A percentile compares a stretch with the other conserved stretches of the same genome.
phyloP scores from a whole-genome alignment of 164 flowering plant genomes.

The Protea cynaroides region DNA sequence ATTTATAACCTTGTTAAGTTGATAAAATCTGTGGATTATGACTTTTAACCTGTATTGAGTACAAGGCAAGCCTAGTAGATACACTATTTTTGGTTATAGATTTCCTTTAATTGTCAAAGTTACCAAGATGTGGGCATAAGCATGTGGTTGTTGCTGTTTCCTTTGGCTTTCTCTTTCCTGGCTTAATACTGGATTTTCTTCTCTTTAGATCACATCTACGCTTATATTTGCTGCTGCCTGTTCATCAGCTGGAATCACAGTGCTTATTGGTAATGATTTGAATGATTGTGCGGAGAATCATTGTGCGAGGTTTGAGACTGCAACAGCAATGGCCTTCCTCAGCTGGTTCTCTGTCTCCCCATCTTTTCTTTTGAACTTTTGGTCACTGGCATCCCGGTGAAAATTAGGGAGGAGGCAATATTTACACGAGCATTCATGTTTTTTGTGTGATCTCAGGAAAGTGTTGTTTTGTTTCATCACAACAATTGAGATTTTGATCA shows the following conservation, averaged over 20 bases:
- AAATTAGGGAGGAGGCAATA: not conserved
- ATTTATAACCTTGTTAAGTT: too few species aligned
- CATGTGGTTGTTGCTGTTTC: too few species aligned
- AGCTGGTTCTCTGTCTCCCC: slow-evolving; percentile 74
- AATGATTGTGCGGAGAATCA: slow-evolving; percentile 51
- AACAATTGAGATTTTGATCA: not conserved
- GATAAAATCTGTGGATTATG: too few species aligned
- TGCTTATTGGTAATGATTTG: slow-evolving; percentile 68
- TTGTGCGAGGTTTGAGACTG: slow-evolving; percentile 61
- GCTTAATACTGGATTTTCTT: not conserved
- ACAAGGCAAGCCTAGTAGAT: too few species aligned
- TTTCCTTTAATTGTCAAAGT: too few species aligned
- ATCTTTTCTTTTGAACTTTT: slow-evolving; percentile 72
- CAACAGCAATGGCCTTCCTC: slow-evolving; percentile 84
- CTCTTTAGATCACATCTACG: slow-evolving; percentile 58
- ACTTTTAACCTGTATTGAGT: too few species aligned
- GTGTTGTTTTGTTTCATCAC: not conserved
- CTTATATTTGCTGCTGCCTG: slow-evolving; percentile 70
- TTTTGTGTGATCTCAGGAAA: not conserved
- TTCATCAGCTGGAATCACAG: slow-evolving; percentile 79
- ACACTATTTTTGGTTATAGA: too few species aligned
- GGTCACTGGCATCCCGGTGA: slow-evolving; percentile 66
- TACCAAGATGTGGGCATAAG: too few species aligned
- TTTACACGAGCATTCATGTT: not conserved
- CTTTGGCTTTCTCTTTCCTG: not conserved